These are phyloP conservation scores for Fusarium redolens DNA, from an alignment of 2,329 filamentous ascomycete genomes.

Conservation along the genomic window DNA sequence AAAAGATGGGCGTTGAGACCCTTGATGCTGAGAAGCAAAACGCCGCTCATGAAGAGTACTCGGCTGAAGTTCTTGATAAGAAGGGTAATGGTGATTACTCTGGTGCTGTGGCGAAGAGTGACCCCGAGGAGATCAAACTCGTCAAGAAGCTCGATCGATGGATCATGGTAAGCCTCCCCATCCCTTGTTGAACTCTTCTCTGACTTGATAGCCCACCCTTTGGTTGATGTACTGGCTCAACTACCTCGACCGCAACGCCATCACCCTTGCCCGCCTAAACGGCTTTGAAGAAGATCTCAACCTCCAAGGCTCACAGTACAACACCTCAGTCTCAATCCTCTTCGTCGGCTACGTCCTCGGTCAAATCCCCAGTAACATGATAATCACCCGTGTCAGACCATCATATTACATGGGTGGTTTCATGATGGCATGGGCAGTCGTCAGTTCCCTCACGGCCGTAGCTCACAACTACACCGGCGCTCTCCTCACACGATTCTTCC, in stretches of 20 bases:
- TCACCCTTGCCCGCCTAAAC: constrained; percentile 66
- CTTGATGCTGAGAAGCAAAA: constrained; percentile 36
- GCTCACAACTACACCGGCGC: constrained; percentile 56
- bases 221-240: constrained; percentile 56
- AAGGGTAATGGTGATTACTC: constrained; percentile 36
- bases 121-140: constrained; percentile 35
- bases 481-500: constrained; percentile 55
- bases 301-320: constrained; percentile 53
- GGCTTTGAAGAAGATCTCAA: constrained; percentile 64
- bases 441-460: constrained; percentile 55
- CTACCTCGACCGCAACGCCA: constrained; percentile 64
- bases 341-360: constrained; percentile 52
- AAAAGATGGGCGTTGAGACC: constrained; percentile 13
- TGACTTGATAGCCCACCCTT: constrained; percentile 46
- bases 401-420: constrained; percentile 57
- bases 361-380: constrained; percentile 55
- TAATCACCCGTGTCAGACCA: constrained; percentile 56
- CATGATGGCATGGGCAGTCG: constrained; percentile 53
- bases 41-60: constrained; percentile 33
- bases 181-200: too few species aligned
- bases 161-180: constrained; percentile 25
- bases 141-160: constrained; percentile 36
- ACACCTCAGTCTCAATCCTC: constrained; percentile 51
- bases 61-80: constrained; percentile 33
- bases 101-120: constrained; percentile 35